Base-by-base conservation (phyloP, 1,139 yeast species). In the Geotrichum fermentans region DNA sequence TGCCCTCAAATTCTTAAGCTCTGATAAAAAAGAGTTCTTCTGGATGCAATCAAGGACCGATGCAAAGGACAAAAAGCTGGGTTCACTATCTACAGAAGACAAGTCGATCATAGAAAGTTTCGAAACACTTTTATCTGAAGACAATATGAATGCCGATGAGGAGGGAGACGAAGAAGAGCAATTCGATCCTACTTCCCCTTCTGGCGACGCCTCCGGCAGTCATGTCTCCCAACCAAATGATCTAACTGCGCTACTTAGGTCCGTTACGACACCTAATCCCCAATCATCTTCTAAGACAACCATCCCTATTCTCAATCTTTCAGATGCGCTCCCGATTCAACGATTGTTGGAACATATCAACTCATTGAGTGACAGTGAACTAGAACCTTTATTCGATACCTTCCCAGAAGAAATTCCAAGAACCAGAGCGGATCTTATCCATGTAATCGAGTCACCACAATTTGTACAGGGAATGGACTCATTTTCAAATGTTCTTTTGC, bases 21-120 rank as follows among this genome's bases (percentile, higher is more conserved):
- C 95, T 4, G 94, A 95, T 38, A 89, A 90, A 52, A 83, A 83
- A 64, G 79, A 79, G 61, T 73, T 90, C 66, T 92, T 83, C 68
- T 92, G 98, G 98, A 73, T 92, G 69, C 98, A 92, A 68, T 89
- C 84, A 35, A 17, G 24, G 30, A 83, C 84, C 40, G 88, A 81
- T 58, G 80, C 79, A 53, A 78, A 74, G 51, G 73, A 74, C 34
- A 82, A 79, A 54, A 65, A 70, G 26, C 66, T 65, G 47, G 62
- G 41, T 62, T 70, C 49, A 61, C 75, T 85, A 67, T 81, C 85
- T 28, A 77, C 71, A 32, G 78, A 78, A 59, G 96, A 89, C 65
- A 63, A 72, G 56, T 72, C 72, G 47, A 69, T 83, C 40, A 65
- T 75, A 36, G 73, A 71, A 34, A 73, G 74, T 57, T 75, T 88